phyloP scores from a whole-genome alignment of 2,329 filamentous ascomycete species.

The Sphaerostilbella broomeana region DNA sequence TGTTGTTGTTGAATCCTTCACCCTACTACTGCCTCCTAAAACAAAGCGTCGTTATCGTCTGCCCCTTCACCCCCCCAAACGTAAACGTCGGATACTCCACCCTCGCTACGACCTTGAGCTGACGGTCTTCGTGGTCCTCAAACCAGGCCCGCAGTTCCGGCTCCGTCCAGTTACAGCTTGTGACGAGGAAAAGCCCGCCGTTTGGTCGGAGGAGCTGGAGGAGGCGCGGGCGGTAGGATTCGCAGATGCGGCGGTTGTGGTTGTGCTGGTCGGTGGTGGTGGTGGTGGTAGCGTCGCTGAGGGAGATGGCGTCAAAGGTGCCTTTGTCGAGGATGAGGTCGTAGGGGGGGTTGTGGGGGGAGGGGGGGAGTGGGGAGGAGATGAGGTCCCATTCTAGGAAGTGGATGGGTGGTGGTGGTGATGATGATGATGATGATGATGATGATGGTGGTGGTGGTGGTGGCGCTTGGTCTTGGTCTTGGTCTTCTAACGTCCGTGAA shows the following conservation, averaged over 20 bases:
- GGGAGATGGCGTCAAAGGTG: constrained; percentile 89
- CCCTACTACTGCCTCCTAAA: constrained; percentile 40
- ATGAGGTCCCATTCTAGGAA: constrained; percentile 61
- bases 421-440: too few species aligned
- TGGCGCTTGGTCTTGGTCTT: constrained; percentile 7
- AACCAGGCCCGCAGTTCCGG: constrained; percentile 80
- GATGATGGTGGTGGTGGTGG: too few species aligned
- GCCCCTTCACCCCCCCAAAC: constrained; percentile 83
- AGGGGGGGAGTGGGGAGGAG: constrained; percentile 30
- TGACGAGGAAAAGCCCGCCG: constrained; percentile 73
- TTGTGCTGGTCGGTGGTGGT: constrained; percentile 53
- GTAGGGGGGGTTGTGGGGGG: constrained; percentile 50
- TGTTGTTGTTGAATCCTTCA: neutral
- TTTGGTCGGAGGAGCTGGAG: constrained; percentile 55
- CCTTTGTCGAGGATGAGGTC: constrained; percentile 96
- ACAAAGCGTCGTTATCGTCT: constrained; percentile 81
- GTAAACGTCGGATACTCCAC: constrained; percentile 81
- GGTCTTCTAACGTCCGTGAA: constrained; percentile 10
- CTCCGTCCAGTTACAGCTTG: constrained; percentile 98
- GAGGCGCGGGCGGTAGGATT: constrained; percentile 67
- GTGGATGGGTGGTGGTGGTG: constrained; percentile 23
- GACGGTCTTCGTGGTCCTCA: constrained; percentile 36
- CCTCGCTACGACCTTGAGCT: constrained; percentile 56
- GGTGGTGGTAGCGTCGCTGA: constrained; percentile 63
- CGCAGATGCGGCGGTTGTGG: constrained; percentile 56